Percentiles rank a stretch among this genome's conserved stretches.
phyloP scores from a whole-genome alignment of 73 alveolate genomes.

The Uronychia setigera region DNA sequence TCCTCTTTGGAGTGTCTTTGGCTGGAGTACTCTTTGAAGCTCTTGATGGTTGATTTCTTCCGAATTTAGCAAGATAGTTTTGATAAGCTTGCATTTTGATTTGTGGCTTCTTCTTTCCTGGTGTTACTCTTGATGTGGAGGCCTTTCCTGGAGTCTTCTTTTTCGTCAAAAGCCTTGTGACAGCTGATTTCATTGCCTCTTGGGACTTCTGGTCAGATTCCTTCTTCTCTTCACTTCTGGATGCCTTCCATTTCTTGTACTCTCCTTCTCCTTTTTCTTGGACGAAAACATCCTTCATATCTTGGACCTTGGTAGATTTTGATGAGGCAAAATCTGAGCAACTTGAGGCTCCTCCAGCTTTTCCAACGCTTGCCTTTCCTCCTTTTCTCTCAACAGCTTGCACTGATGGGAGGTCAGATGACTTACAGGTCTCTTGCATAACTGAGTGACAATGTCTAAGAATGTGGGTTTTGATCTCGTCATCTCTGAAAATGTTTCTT shows the following conservation, averaged over 20 bases:
- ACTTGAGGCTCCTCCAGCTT: conserved; percentile 10
- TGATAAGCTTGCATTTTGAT: conserved; percentile 2
- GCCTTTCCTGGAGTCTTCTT: conserved; percentile 42
- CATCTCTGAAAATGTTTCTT: conserved; percentile 51
- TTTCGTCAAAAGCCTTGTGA: conserved; percentile 20
- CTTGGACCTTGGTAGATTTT: conserved; percentile 7
- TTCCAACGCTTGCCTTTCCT: not conserved
- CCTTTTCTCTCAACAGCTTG: not conserved
- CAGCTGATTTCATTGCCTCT: not conserved
- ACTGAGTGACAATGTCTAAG: conserved; percentile 14
- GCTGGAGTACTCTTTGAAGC: conserved; percentile 23
- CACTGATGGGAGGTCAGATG: not conserved
- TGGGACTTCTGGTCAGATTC: not conserved
- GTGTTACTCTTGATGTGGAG: conserved; percentile 9
- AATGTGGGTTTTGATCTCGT: conserved; percentile 44
- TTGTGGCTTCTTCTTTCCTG: conserved; percentile 11
- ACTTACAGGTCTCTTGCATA: conserved; percentile 4
- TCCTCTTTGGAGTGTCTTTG: conserved; percentile 1
- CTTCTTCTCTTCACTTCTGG: not conserved
- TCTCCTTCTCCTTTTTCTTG: conserved; percentile 49
- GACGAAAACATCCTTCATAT: conserved; percentile 30
- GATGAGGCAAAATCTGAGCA: conserved; percentile 9
- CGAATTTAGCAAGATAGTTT: conserved; percentile 31
- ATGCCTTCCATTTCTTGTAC: not conserved
- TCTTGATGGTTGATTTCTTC: conserved; percentile 18